phyloP scores from a whole-genome alignment of 2,329 filamentous ascomycete genomes.

The Xylaria arbuscula region DNA sequence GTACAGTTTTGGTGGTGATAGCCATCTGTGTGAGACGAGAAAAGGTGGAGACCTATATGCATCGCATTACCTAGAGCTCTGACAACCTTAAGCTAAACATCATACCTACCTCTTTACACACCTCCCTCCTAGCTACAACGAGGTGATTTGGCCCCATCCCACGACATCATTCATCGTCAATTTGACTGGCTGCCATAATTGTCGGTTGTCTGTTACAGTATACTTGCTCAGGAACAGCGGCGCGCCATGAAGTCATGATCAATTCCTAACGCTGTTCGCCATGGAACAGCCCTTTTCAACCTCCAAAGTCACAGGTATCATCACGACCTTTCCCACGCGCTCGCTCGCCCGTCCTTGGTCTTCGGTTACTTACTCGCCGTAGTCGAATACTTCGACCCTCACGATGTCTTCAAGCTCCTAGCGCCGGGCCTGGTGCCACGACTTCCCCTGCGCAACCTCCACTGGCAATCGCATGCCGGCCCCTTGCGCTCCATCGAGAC shows the following conservation, averaged over 20 bases:
- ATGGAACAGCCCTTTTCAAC: conserved; percentile 77
- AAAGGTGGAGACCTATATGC: background rate
- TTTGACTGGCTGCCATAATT: background rate
- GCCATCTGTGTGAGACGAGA: too few relatives aligned
- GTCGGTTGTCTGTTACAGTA: background rate
- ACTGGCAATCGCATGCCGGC: conserved; percentile 95
- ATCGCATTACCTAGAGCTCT: background rate
- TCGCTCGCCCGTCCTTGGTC: conserved; percentile 8
- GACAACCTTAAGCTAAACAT: background rate
- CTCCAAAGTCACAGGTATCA: conserved; percentile 79
- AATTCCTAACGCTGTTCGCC: conserved; percentile 52
- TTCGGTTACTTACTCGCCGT: conserved; percentile 36
- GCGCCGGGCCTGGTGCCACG: conserved; percentile 80
- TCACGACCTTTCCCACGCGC: conserved; percentile 35
- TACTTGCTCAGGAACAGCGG: background rate
- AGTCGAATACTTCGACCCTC: conserved; percentile 98
- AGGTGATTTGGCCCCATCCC: background rate
- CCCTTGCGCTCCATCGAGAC: conserved; percentile 94
- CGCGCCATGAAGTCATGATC: conserved; percentile 49
- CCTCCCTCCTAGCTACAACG: too few relatives aligned
- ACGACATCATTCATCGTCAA: background rate
- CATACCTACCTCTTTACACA: background rate
- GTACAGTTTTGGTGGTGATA: too few relatives aligned
- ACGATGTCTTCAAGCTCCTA: conserved; percentile 85
- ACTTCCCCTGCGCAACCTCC: conserved; percentile 88